A percentile compares a stretch with the other conserved stretches of the same genome.
Evolutionary conservation across 352 stramenopile genomes (phyloP).

Genomic region (Phytophthora agathidicida): DNA sequence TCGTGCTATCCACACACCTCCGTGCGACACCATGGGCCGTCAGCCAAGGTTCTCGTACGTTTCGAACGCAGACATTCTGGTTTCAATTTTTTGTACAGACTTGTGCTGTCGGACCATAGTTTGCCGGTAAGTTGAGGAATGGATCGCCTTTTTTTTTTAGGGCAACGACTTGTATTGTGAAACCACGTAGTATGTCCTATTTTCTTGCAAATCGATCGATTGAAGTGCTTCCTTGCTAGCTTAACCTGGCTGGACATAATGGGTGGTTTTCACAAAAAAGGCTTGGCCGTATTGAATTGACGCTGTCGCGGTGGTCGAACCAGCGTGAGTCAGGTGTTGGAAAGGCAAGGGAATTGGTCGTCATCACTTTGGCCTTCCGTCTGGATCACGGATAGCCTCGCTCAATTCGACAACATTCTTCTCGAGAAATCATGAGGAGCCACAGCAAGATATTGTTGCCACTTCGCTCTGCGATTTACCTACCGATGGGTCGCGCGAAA

Average conservation of each 20-base stretch:
- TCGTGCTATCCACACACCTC: slow-evolving; percentile 10
- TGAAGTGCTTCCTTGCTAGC: no score
- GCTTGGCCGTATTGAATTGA: not conserved
- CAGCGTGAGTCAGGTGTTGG: slow-evolving; percentile 13
- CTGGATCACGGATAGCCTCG: slow-evolving; percentile 7
- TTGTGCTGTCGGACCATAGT: no score
- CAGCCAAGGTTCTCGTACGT: no score
- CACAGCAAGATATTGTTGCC: slow-evolving; percentile 15
- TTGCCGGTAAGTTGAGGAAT: no score
- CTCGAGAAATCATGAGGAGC: slow-evolving; percentile 15
- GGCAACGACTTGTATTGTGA: no score
- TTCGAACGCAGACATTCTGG: no score
- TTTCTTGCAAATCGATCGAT: no score
- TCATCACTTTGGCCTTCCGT: slow-evolving; percentile 1
- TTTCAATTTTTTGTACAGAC: no score
- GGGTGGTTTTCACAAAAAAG: no score
- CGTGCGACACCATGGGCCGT: slow-evolving; percentile 24
- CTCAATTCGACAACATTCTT: slow-evolving; percentile 16
- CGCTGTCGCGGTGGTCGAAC: not conserved
- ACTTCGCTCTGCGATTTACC: not conserved
- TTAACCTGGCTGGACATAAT: no score
- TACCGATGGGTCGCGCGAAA: not conserved
- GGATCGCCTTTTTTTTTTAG: no score
- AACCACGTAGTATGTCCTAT: no score
- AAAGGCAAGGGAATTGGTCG: slow-evolving; percentile 13